These are phyloP conservation scores for Rauvolfia tetraphylla DNA, from an alignment of 257 asterid genomes.

Conservation along the genomic window DNA sequence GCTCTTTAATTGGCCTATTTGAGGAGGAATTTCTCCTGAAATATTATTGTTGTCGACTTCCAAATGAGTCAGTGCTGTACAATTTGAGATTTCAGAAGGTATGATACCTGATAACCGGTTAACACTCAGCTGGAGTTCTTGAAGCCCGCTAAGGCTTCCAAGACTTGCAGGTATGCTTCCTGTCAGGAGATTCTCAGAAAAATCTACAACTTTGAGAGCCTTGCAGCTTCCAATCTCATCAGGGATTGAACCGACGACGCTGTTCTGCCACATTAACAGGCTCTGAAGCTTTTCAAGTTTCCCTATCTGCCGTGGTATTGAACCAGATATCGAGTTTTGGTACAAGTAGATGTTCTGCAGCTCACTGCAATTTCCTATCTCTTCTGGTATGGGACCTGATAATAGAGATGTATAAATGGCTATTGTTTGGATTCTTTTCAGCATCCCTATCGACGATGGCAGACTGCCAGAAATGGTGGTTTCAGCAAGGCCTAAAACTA, in stretches of 20 bases:
- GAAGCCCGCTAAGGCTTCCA: constrained; percentile 56
- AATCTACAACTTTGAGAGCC: constrained; percentile 53
- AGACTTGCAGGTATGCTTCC: constrained; percentile 69
- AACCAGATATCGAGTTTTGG: constrained; percentile 75
- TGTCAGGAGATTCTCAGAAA: constrained; percentile 68
- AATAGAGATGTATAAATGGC: constrained; percentile 73
- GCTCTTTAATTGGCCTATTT: constrained; percentile 54
- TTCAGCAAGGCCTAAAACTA: constrained; percentile 71
- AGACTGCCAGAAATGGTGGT: constrained; percentile 73
- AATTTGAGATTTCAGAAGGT: constrained; percentile 67
- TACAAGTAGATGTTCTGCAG: constrained; percentile 73
- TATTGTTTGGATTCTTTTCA: constrained; percentile 65
- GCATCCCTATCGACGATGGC: constrained; percentile 66
- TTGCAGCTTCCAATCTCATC: constrained; percentile 66
- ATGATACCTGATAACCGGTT: constrained; percentile 76
- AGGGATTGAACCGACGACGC: constrained; percentile 69
- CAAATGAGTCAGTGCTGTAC: constrained; percentile 61
- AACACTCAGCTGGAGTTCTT: constrained; percentile 76
- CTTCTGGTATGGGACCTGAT: constrained; percentile 86
- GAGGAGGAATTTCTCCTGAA: constrained; percentile 69
- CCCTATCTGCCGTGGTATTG: constrained; percentile 63
- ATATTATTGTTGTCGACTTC: constrained; percentile 83
- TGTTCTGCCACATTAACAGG: constrained; percentile 75
- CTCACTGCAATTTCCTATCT: constrained; percentile 73
- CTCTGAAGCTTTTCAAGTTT: constrained; percentile 55